Conservation (phyloP, 257 asterid species). For the Ballota nigra region DNA sequence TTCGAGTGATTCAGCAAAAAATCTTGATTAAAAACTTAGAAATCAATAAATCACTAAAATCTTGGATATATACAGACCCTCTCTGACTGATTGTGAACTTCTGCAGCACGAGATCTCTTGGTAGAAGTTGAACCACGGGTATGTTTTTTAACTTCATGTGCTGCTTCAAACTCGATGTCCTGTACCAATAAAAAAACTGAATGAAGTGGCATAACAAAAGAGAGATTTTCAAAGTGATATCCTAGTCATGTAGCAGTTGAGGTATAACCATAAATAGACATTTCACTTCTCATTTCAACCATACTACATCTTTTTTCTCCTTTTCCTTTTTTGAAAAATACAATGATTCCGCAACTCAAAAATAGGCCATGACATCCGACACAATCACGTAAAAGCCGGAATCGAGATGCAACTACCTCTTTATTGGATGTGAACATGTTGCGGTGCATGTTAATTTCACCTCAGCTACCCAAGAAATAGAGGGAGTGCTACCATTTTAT, state of each 20-base stretch:
- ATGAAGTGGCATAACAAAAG: neutral
- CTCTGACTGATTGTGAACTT: constrained; percentile 78
- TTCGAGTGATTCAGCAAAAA: neutral
- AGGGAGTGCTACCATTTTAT: too few species aligned
- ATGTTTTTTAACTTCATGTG: constrained; percentile 45
- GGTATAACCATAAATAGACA: too few species aligned
- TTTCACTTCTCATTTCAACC: too few species aligned
- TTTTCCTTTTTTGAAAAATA: too few species aligned
- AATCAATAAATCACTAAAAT: neutral
- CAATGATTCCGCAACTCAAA: too few species aligned
- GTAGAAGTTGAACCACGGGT: constrained; percentile 52
- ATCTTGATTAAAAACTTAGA: neutral
- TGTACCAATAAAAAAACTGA: constrained; percentile 14
- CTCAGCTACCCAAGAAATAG: too few species aligned
- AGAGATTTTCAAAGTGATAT: neutral
- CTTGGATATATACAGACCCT: constrained; percentile 34
- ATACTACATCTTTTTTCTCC: too few species aligned
- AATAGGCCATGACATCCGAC: too few species aligned
- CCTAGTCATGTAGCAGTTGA: neutral
- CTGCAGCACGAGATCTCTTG: constrained; percentile 77
- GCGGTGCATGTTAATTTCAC: too few species aligned
- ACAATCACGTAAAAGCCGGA: too few species aligned
- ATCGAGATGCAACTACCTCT: too few species aligned
- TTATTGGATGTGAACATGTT: too few species aligned
- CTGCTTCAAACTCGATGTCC: constrained; percentile 58